Percentiles rank a stretch among this genome's conserved stretches.
Evolutionary conservation across 176 grass and related monocot genomes (phyloP).

Genomic region (Carex littledalei): DNA sequence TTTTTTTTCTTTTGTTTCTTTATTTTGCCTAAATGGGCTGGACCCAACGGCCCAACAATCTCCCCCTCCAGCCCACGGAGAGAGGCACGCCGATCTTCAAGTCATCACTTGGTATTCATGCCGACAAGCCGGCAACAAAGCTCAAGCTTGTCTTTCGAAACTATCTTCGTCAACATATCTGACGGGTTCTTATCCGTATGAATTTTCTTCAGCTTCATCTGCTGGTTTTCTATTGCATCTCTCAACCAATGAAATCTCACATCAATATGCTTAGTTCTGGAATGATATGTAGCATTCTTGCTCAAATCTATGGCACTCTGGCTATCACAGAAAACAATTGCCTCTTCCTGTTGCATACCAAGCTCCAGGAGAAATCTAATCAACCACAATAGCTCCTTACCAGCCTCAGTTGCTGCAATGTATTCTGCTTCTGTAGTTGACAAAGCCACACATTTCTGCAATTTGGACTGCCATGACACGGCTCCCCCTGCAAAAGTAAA

Average conservation of each 20-base stretch:
- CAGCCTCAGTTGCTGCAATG: neutral
- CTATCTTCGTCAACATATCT: neutral
- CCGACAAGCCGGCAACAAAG: neutral
- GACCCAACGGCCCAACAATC: neutral
- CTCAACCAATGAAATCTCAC: neutral
- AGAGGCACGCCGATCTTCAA: neutral
- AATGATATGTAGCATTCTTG: neutral
- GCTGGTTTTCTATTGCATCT: neutral
- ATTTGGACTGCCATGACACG: neutral
- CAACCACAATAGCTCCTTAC: neutral
- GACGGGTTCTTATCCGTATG: neutral
- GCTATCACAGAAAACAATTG: neutral
- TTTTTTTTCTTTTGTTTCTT: no score
- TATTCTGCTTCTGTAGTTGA: no score
- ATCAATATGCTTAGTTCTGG: neutral
- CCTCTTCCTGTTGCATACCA: no score
- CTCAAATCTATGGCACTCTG: neutral
- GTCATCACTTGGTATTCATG: conserved; percentile 4
- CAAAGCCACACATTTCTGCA: no score
- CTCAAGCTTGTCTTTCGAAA: neutral
- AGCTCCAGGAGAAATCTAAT: no score
- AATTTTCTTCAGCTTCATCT: conserved; percentile 9
- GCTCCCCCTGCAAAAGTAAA: neutral
- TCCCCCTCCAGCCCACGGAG: neutral
- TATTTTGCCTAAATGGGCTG: no score